These are phyloP conservation scores for Lentinus brumalis DNA, from an alignment of 768 basidiomycete species.

Conservation along the genomic window DNA sequence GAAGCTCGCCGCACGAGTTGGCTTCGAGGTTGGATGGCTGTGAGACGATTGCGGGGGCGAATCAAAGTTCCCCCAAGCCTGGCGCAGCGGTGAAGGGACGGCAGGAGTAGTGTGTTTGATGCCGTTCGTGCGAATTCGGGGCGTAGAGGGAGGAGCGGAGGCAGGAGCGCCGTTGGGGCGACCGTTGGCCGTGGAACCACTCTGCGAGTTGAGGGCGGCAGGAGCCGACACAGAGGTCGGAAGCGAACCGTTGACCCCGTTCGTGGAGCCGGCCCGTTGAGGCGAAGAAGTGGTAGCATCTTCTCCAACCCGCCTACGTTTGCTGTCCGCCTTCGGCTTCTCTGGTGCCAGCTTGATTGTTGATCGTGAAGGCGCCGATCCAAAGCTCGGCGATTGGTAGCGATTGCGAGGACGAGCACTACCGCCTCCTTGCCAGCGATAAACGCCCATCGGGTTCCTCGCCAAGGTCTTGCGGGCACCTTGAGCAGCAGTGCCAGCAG, in stretches of 20 bases:
- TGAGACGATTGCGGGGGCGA: slow-evolving; percentile 43
- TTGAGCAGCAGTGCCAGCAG: slow-evolving; percentile 25
- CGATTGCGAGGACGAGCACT: slow-evolving; percentile 71
- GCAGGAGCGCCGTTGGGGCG: slow-evolving; percentile 12
- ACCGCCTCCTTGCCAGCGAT: slow-evolving; percentile 76
- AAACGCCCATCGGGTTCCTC: slow-evolving; percentile 74
- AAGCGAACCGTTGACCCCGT: slow-evolving; percentile 15
- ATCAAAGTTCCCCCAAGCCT: slow-evolving; percentile 62
- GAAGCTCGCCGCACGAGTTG: slow-evolving; percentile 67
- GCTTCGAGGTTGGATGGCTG: slow-evolving; percentile 41
- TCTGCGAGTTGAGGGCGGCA: slow-evolving; percentile 16
- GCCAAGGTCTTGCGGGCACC: slow-evolving; percentile 56
- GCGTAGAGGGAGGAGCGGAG: slow-evolving; percentile 24
- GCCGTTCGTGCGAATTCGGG: slow-evolving; percentile 24
- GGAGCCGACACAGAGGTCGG: slow-evolving; percentile 26
- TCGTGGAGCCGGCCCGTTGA: slow-evolving; percentile 30
- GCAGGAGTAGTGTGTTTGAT: slow-evolving; percentile 62
- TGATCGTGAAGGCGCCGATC: slow-evolving; percentile 50
- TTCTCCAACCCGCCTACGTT: slow-evolving; percentile 62
- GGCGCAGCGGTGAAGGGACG: slow-evolving; percentile 73
- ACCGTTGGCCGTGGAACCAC: slow-evolving; percentile 18
- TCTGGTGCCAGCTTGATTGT: slow-evolving; percentile 45
- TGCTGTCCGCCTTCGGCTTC: slow-evolving; percentile 50
- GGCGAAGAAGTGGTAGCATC: slow-evolving; percentile 40
- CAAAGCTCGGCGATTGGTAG: slow-evolving; percentile 74